phyloP scores from a whole-genome alignment of 2,329 filamentous ascomycete species.

The Coniochaeta sp. region DNA sequence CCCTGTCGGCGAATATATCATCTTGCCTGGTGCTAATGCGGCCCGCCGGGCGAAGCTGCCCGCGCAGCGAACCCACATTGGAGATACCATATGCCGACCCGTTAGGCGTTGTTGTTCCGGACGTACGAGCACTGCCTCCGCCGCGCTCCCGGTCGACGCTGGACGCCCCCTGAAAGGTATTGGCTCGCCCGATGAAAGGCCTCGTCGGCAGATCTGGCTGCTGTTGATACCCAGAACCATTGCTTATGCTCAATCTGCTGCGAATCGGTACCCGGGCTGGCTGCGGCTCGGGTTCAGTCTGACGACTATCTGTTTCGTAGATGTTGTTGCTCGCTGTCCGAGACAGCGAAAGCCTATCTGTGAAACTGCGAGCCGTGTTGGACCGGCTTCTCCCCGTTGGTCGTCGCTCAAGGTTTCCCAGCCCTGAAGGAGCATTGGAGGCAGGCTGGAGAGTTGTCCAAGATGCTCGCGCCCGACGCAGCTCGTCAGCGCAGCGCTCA shows the following conservation, averaged over 20 bases:
- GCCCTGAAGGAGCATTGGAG: conserved; percentile 8
- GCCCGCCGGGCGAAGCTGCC: conserved; percentile 34
- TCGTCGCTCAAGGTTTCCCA: conserved; percentile 6
- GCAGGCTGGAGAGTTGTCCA: conserved; percentile 27
- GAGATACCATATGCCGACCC: conserved; percentile 11
- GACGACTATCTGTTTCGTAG: conserved; percentile 24
- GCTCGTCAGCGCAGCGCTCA: conserved; percentile 80
- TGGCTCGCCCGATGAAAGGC: conserved; percentile 27
- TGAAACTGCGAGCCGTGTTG: conserved; percentile 38
- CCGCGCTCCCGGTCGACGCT: conserved; percentile 13
- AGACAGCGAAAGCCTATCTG: conserved; percentile 21
- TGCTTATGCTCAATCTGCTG: conserved; percentile 22
- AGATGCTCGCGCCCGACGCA: conserved; percentile 46
- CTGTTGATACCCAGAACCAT: conserved; percentile 11
- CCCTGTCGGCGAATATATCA: conserved; percentile 39
- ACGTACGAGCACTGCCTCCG: conserved; percentile 7
- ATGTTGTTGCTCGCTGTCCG: conserved; percentile 27
- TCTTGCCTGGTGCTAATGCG: conserved; percentile 33
- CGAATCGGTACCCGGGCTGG: conserved; percentile 36
- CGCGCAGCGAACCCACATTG: conserved; percentile 29
- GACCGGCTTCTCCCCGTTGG: conserved; percentile 31
- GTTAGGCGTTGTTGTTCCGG: conserved; percentile 11
- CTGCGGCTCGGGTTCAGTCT: conserved; percentile 17
- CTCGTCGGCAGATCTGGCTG: conserved; percentile 25
- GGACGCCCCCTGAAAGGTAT: conserved; percentile 29